Evolutionary conservation across 495 filamentous ascomycete genomes (phyloP), one percentile per base, ranked within the genome.

Genomic region (Margaritispora aquatica): DNA sequence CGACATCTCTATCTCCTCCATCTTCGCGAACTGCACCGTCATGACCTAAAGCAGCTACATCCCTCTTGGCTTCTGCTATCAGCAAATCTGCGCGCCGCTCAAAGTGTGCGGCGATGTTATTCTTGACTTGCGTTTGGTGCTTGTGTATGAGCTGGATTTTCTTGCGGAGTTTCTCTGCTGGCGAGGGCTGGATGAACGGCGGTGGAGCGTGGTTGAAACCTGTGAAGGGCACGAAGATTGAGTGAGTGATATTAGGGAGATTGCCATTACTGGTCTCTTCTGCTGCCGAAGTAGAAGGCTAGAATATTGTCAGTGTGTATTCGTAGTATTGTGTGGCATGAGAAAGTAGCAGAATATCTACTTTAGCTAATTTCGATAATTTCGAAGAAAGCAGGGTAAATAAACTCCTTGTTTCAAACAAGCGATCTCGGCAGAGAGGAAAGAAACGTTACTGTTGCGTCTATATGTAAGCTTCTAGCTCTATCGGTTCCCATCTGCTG

Each of bases 151-250:
- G 72, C 24, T 71, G 59, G 11, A 80, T 59, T 13, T 71, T 70
- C 34, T 60, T 62, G 51, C 64, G 60, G 20, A 77, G 64, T 22
- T 71, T 66, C 61, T 59, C 65, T 46, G 8, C 69, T 65, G 38
- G 74, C 64, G 41, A 19, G 11, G 15, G 24, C 21, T 9, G 23
- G 17, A 29, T 8, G 22, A 52, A 8, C 11, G 3, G 3, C 19
- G 4, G 65, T 63, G 0, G 72, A 70, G 8, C 55, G 26, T 10
- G 57, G n/a, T n/a, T 17, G 53, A 77, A 72, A 2, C 63, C 60
- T 1, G 53, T 57, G 50, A 77, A 68, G 5, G 77, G 73, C 1
- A 73, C 69, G 59, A 81, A 80, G 21, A 80, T 75, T 38, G 67
- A 63, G 4, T n/a, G n/a, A n/a, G n/a, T n/a, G n/a, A n/a, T n/a